Base-by-base conservation (phyloP, 805 yeast species). In the Candida andamanensis region DNA sequence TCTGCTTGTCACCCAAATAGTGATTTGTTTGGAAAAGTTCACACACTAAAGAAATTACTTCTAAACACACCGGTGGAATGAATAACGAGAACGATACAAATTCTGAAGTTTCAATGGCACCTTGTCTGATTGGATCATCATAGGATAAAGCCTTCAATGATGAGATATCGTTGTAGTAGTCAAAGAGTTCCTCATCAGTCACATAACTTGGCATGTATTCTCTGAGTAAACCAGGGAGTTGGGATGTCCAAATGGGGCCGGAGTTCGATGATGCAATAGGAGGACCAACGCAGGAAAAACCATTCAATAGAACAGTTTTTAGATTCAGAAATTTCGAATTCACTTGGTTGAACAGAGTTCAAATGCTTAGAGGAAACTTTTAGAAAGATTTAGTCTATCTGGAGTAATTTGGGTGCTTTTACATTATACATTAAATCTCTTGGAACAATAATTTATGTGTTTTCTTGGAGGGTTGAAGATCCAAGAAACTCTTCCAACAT, bases 201-300 rank as follows among this genome's bases (percentile, higher is more conserved):
- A 37, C 39, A 10, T 35, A 15, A 15, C 34, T 39, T 17, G 63
- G 63, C 20, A 63, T 37, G 36, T 51, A 46, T 20, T 52, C 41
- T 33, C 49, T 44, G 37, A 64, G 47, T 27, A 49, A 46, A 5
- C 17, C 40, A 6, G 60, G 61, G 33, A 61, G 28, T 36, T 56
- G 56, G 5, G 42, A 20, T 15, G 37, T 25, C 51, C 44, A 37
- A 26, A 67, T 52, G 16, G 69, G 64, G 42, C 60, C 63, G 13
- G 63, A 45, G 26, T 64, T 52, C 6, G 69, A 63, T 28, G 50
- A 30, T 20, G 70, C 72, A 29, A 65, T 51, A 17, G 70, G 60
- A 24, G 50, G 47, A 36, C 70, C 72, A 37, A 65, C 54, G 17
- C 50, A 39, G 6, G 58, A 43, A 49, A 54, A 57, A 24, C 64